A percentile compares a stretch with the other conserved stretches of the same genome.
Conservation (phyloP, 2,329 filamentous ascomycete species). For the Aspergillus sp. region DNA sequence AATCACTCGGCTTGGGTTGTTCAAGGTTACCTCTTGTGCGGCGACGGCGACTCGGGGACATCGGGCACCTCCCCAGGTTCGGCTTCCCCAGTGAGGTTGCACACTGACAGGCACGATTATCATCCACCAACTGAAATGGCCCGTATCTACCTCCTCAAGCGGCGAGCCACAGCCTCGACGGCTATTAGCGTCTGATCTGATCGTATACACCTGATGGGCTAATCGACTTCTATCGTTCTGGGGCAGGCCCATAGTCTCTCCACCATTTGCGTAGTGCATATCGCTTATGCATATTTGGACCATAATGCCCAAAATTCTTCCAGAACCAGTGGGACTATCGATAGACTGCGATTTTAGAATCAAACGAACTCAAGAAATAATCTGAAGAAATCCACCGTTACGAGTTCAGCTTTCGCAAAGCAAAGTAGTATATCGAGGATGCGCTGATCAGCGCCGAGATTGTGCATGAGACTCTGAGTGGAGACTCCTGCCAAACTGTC, state of each 20-base stretch:
- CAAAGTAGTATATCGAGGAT: no score
- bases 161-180: neutral
- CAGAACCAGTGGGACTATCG: no score
- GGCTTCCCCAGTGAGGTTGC: slow-evolving; percentile 2
- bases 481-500: slow-evolving; percentile 7
- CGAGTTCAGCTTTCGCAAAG: no score
- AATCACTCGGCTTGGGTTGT: neutral
- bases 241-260: no score
- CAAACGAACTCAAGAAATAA: no score
- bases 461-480: no score
- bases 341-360: no score
- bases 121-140: neutral
- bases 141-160: neutral
- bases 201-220: slow-evolving; percentile 1
- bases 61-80: slow-evolving; percentile 11
- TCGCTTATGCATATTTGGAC: no score
- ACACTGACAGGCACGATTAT: neutral
- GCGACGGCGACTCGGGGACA: slow-evolving; percentile 9
- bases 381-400: no score
- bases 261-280: no score
- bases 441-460: no score
- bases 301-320: no score
- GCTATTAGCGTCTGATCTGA: slow-evolving; percentile 10
- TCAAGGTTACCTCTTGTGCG: slow-evolving; percentile 9
- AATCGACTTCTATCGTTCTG: neutral